Evolutionary conservation across 2,329 filamentous ascomycete species (phyloP).

Genomic region (Penicillium occitanis): DNA sequence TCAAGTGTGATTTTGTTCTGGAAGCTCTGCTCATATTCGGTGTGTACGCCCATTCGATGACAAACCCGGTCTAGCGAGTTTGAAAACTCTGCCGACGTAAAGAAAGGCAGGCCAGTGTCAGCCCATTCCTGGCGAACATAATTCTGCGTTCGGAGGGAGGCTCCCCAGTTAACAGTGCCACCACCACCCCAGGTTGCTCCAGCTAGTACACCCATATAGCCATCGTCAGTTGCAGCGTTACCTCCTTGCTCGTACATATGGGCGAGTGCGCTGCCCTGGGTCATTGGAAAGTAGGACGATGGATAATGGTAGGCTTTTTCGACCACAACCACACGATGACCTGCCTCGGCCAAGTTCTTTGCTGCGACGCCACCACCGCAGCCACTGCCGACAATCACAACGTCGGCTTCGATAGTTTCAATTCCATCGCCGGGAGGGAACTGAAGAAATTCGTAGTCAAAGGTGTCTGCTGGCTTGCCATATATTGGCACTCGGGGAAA

Average conservation of each 20-base stretch:
- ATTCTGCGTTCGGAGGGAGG: constrained; percentile 66
- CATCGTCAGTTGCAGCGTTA: constrained; percentile 56
- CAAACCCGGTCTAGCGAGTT: constrained; percentile 77
- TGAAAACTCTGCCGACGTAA: constrained; percentile 72
- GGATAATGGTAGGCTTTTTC: constrained; percentile 80
- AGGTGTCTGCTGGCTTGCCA: constrained; percentile 52
- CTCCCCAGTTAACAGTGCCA: constrained; percentile 83
- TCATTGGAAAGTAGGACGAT: constrained; percentile 72
- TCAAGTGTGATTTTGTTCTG: constrained; percentile 72
- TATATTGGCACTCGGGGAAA: constrained; percentile 57
- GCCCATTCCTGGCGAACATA: constrained; percentile 83
- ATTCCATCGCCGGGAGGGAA: constrained; percentile 54
- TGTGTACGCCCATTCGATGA: constrained; percentile 71
- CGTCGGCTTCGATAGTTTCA: constrained; percentile 70
- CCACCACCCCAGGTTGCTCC: constrained; percentile 81
- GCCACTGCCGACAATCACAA: constrained; percentile 82
- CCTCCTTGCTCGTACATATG: constrained; percentile 72
- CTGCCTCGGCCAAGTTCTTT: constrained; percentile 75
- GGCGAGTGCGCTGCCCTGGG: constrained; percentile 57
- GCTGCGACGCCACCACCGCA: constrained; percentile 81
- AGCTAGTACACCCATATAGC: constrained; percentile 60
- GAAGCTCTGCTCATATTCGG: constrained; percentile 70
- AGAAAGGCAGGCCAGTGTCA: constrained; percentile 66
- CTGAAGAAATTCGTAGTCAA: constrained; percentile 59
- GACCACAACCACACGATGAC: constrained; percentile 72